A percentile compares a stretch with the other conserved stretches of the same genome.
Conservation (phyloP, 352 stramenopile species). For the Globisporangium camurandrum region DNA sequence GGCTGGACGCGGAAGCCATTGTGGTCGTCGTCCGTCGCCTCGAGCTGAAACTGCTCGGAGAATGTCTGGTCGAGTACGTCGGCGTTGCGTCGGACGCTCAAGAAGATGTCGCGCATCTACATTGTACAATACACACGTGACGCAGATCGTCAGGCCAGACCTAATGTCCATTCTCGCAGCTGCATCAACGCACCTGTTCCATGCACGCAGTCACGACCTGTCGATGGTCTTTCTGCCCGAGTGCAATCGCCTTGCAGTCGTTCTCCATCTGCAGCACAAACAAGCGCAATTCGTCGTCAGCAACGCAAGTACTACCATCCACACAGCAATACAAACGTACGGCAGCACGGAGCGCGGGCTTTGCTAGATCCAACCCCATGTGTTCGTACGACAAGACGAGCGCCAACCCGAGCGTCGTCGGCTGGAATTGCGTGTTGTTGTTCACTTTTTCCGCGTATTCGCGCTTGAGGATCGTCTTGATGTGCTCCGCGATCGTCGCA, state of each 20-base stretch:
- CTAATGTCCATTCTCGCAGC: slow-evolving; percentile 18
- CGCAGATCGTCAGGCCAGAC: background rate
- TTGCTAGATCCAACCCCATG: slow-evolving; percentile 95
- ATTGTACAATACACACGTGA: background rate
- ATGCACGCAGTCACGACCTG: slow-evolving; percentile 78
- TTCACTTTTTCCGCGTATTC: slow-evolving; percentile 96
- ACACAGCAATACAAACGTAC: slow-evolving; percentile 20
- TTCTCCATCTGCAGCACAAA: slow-evolving; percentile 83
- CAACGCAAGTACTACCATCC: background rate
- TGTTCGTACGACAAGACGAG: slow-evolving; percentile 90
- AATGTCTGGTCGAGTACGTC: slow-evolving; percentile 89
- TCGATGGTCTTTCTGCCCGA: slow-evolving; percentile 67
- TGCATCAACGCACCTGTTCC: slow-evolving; percentile 65
- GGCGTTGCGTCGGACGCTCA: slow-evolving; percentile 64
- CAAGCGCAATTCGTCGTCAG: slow-evolving; percentile 3
- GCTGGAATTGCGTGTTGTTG: slow-evolving; percentile 89
- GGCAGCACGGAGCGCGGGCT: slow-evolving; percentile 89
- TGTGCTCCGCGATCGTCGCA: slow-evolving; percentile 96
- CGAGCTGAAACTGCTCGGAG: slow-evolving; percentile 78
- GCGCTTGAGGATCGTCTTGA: slow-evolving; percentile 97
- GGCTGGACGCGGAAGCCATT: background rate
- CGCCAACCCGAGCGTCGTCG: slow-evolving; percentile 84
- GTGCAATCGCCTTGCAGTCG: slow-evolving; percentile 84
- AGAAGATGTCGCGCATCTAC: slow-evolving; percentile 76
- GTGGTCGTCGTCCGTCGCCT: slow-evolving; percentile 20